Percentiles rank a stretch among this genome's conserved stretches.
phyloP scores from a whole-genome alignment of 306 rosid genomes.

The Glycyrrhiza uralensis region DNA sequence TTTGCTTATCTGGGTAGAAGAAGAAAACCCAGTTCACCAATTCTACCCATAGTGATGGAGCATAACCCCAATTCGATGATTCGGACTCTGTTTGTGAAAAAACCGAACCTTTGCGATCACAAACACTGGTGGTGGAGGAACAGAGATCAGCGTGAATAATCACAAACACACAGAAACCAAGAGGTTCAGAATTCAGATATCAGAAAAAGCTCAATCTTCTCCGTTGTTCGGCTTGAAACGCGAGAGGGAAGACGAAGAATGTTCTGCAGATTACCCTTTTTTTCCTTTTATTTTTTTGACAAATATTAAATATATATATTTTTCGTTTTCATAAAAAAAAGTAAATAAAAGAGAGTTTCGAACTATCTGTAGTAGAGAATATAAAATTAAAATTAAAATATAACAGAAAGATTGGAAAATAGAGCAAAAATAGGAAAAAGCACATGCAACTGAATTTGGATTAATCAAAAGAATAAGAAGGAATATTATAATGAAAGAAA shows the following conservation, averaged over 20 bases:
- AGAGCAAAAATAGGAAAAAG: neutral
- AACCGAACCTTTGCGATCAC: constrained; percentile 21
- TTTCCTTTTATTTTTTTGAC: neutral
- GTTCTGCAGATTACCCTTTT: constrained; percentile 33
- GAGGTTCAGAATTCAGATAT: constrained; percentile 10
- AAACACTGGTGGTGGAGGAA: constrained; percentile 21
- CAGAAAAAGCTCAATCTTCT: neutral
- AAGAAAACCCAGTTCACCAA: constrained; percentile 26
- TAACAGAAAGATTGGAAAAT: neutral
- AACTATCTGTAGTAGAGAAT: neutral
- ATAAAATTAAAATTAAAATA: neutral
- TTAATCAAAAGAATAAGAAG: neutral
- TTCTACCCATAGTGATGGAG: constrained; percentile 22
- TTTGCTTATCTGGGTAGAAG: constrained; percentile 35
- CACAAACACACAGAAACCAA: neutral
- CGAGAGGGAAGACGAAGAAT: constrained; percentile 29
- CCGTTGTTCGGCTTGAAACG: constrained; percentile 15
- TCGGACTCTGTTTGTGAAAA: neutral
- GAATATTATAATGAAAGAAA: neutral
- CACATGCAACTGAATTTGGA: neutral
- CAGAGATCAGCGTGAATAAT: neutral
- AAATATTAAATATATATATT: neutral
- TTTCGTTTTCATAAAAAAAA: neutral
- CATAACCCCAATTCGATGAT: constrained; percentile 4
- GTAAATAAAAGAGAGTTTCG: neutral